Evolutionary conservation across 331 rosid genomes (phyloP).

Genomic region (Pyracantha coccinea): DNA sequence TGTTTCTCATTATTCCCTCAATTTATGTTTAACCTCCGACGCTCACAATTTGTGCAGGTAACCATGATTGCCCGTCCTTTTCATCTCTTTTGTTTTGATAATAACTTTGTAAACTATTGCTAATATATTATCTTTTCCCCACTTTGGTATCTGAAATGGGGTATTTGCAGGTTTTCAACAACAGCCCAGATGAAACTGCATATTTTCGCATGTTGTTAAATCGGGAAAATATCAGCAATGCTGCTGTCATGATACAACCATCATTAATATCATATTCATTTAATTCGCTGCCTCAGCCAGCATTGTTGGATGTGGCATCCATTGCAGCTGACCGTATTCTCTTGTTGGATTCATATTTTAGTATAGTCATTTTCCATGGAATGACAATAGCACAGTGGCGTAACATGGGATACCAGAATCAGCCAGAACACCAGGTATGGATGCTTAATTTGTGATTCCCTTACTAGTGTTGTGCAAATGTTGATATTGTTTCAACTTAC

Average conservation of each 20-base stretch:
- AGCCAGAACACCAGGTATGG: constrained; percentile 71
- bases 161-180: constrained; percentile 78
- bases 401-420: constrained; percentile 89
- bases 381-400: constrained; percentile 99
- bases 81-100: constrained; percentile 2
- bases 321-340: constrained; percentile 85
- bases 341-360: constrained; percentile 85
- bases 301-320: constrained; percentile 89
- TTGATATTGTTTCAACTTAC: not conserved
- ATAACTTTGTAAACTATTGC: not conserved
- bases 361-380: constrained; percentile 93
- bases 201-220: constrained; percentile 90
- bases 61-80: not conserved
- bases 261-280: constrained; percentile 83
- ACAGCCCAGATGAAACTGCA: constrained; percentile 99
- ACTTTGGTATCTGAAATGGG: constrained; percentile 9
- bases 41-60: constrained; percentile 98
- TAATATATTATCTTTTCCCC: not conserved
- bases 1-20: constrained; percentile 87
- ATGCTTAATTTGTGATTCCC: not conserved
- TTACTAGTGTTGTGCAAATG: not conserved
- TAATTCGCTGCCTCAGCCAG: constrained; percentile 85
- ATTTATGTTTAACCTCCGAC: constrained; percentile 86
- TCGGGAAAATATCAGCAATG: constrained; percentile 82
- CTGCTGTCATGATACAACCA: constrained; percentile 98